Evolutionary conservation across 1,139 yeast species (phyloP), one percentile per base, ranked within the genome.

Genomic region (Geotrichum candidum): DNA sequence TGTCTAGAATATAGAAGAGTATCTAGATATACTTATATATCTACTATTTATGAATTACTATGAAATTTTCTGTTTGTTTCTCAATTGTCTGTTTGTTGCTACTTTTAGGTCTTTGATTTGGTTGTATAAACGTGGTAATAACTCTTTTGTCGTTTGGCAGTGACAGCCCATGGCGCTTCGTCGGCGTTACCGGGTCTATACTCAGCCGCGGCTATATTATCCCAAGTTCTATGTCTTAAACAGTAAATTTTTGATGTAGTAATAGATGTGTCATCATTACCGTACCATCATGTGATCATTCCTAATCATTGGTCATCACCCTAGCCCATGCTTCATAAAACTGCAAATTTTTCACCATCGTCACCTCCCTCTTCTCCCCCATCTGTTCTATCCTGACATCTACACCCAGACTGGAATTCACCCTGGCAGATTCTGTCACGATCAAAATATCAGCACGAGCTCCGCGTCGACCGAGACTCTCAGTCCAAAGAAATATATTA

Each of bases 1-100:
- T 54, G 76, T 76, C 10, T 51, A 55, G 18, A 51, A 18, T 35
- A 51, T 22, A 13, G 57, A 55, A 9, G 56, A 54, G 15, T 41
- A 27, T 31, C 3, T 25, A 25, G 3, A 38, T 38, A 1, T 38
- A 13, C 45, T 13, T 31, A 25, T 25, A 25, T 25, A 38, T 38
- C 7, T 38, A 13, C 45, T 13, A 38, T 13, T 38, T 38, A 38
- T 38, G 18, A 38, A 13, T 2, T 38, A 38, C n/a, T 38, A 15
- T 38, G 45, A 38, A 38, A 35, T 35, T 13, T 35, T 35, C 11
- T 35, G 45, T 38, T 38, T 38, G 38, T 38, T 38, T 38, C n/a
- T 25, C 27, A 25, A 25, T 25, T 25, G 27, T 25, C 27, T 25
- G 27, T 3, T 25, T 25, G 27, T 33, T 33, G 38, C 38, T 33